Evolutionary conservation across 2,329 filamentous ascomycete species (phyloP).

Genomic region (Mariannaea sp.): DNA sequence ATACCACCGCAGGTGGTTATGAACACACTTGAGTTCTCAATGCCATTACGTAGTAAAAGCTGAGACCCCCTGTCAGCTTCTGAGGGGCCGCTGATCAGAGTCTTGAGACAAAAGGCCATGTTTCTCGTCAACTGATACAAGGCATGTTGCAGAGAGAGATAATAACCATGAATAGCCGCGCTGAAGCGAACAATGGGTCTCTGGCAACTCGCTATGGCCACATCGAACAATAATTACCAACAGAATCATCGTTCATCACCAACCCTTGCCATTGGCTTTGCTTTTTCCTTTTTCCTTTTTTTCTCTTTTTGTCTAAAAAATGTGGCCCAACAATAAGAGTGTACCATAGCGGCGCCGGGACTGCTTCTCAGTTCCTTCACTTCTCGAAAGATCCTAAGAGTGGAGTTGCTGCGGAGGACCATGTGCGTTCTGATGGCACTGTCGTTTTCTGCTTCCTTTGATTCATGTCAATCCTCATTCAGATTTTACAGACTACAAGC

Average conservation of each 20-base stretch:
- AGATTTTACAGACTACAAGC: too few species aligned
- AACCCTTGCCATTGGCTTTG: slow-evolving; percentile 25
- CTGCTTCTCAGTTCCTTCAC: slow-evolving; percentile 9
- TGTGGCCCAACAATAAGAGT: slow-evolving; percentile 15
- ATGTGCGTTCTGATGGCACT: slow-evolving; percentile 7
- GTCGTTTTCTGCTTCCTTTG: slow-evolving; percentile 6
- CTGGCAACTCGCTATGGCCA: slow-evolving; percentile 6
- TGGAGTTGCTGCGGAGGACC: background rate
- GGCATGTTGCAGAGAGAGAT: background rate
- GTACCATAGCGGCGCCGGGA: slow-evolving; percentile 24
- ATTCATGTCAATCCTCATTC: slow-evolving; percentile 2
- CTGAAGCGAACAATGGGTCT: slow-evolving; percentile 24
- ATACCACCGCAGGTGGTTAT: too few species aligned
- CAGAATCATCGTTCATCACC: slow-evolving; percentile 18
- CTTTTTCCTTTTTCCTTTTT: too few species aligned
- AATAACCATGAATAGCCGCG: slow-evolving; percentile 24
- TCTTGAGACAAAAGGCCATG: background rate
- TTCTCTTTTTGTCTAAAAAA: too few species aligned
- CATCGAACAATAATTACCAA: slow-evolving; percentile 33
- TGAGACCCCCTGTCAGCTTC: background rate
- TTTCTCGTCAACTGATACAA: background rate
- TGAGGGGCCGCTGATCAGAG: background rate
- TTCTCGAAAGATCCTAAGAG: slow-evolving; percentile 1
- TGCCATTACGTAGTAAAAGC: too few species aligned
- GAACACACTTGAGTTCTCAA: too few species aligned